Evolutionary conservation across 1,284 basidiomycete species (phyloP).

Genomic region (Puccinia hordei): DNA sequence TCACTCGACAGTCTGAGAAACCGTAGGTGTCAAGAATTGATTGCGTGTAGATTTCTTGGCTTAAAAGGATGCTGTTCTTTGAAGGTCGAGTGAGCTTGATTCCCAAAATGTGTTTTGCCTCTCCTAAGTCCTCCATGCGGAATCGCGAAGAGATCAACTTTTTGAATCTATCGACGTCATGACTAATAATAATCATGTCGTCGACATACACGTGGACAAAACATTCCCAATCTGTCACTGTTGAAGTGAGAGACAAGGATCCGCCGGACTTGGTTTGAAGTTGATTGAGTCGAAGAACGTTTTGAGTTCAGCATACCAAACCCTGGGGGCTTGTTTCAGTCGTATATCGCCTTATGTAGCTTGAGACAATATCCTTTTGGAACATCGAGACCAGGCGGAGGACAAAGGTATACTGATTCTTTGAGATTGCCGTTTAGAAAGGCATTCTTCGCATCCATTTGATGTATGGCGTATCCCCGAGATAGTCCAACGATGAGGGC

Average conservation of each 20-base stretch:
- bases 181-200: slow-evolving; percentile 18
- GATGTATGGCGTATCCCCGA: slow-evolving; percentile 3
- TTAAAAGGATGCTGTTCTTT: neutral
- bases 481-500: neutral
- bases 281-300: slow-evolving; percentile 4
- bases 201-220: slow-evolving; percentile 33
- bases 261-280: neutral
- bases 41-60: neutral
- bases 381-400: neutral
- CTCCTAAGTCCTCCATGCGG: slow-evolving; percentile 20
- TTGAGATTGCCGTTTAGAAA: slow-evolving; percentile 23
- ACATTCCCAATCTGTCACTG: neutral
- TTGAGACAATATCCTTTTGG: neutral
- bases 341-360: slow-evolving; percentile 16
- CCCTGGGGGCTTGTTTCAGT: slow-evolving; percentile 26
- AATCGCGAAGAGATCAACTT: neutral
- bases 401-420: neutral
- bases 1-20: neutral
- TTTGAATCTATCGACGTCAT: slow-evolving; percentile 18
- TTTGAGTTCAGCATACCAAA: slow-evolving; percentile 12
- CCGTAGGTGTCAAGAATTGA: neutral
- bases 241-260: slow-evolving; percentile 11
- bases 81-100: neutral
- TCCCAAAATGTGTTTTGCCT: neutral
- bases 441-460: slow-evolving; percentile 31